phyloP scores from a whole-genome alignment of 441 rosid species.

The Melastoma candidum region DNA sequence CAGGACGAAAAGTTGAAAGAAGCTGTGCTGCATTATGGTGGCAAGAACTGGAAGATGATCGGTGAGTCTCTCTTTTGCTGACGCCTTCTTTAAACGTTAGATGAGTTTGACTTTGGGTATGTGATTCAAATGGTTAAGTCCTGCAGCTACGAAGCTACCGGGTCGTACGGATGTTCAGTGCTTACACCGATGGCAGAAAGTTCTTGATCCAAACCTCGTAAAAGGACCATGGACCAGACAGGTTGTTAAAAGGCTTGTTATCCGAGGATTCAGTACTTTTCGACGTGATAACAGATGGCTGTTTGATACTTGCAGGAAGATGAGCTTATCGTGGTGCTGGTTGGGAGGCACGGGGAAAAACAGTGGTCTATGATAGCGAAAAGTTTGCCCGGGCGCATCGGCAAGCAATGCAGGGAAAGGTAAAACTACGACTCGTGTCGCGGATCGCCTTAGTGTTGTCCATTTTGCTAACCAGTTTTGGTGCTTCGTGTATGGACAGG shows the following conservation, averaged over 20 bases:
- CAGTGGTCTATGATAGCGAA: slow-evolving; percentile 39
- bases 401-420: slow-evolving; percentile 58
- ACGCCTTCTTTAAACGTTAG: neutral
- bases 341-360: slow-evolving; percentile 23
- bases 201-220: slow-evolving; percentile 30
- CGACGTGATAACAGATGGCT: neutral
- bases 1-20: slow-evolving; percentile 22
- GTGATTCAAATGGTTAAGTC: neutral
- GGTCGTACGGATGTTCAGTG: slow-evolving; percentile 25
- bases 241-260: slow-evolving; percentile 6
- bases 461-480: too few species aligned
- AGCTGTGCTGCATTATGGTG: slow-evolving; percentile 20
- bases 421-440: slow-evolving; percentile 1
- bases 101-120: too few species aligned
- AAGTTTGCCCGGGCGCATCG: slow-evolving; percentile 31
- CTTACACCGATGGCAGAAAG: slow-evolving; percentile 37
- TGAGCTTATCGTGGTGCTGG: slow-evolving; percentile 19
- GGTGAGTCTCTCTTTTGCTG: slow-evolving; percentile 11
- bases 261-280: neutral
- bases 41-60: slow-evolving; percentile 28
- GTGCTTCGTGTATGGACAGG: too few species aligned
- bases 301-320: slow-evolving; percentile 22
- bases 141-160: slow-evolving; percentile 19
- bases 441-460: too few species aligned
- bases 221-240: slow-evolving; percentile 40